Evolutionary conservation across 768 basidiomycete species (phyloP).

Genomic region (Tricholoma hemisulphureum): DNA sequence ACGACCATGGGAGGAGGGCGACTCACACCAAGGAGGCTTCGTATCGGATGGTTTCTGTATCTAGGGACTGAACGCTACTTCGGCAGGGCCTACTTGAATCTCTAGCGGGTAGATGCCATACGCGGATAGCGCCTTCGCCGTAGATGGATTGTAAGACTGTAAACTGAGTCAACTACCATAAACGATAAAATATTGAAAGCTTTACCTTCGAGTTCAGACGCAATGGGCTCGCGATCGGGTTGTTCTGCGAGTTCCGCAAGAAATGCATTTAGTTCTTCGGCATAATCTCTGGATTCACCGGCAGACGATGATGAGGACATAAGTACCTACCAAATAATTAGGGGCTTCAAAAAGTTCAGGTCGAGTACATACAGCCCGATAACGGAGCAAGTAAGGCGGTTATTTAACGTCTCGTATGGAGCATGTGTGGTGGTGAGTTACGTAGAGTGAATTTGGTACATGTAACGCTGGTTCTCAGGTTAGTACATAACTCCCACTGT

Average conservation of each 20-base stretch:
- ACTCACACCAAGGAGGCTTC: conserved; percentile 64
- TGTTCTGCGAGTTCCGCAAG: conserved; percentile 32
- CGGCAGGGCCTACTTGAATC: conserved; percentile 16
- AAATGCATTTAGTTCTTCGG: conserved; percentile 33
- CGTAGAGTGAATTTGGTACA: too few relatives aligned
- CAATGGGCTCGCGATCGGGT: conserved; percentile 41
- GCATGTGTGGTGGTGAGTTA: too few relatives aligned
- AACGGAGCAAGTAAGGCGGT: too few relatives aligned
- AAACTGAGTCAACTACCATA: not conserved
- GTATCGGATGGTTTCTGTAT: conserved; percentile 54
- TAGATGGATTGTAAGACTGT: conserved; percentile 83
- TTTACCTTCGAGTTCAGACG: conserved; percentile 48
- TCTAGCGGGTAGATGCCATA: conserved; percentile 46
- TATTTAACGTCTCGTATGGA: not conserved
- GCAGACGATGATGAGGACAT: conserved; percentile 25
- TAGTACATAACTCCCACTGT: too few relatives aligned
- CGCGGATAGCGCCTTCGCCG: conserved; percentile 61
- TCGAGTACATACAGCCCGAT: not conserved
- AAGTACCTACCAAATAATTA: conserved; percentile 1
- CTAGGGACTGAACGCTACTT: conserved; percentile 4
- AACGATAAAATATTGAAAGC: not conserved
- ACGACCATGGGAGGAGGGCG: not conserved
- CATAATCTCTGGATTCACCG: conserved; percentile 17
- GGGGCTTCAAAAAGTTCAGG: not conserved
- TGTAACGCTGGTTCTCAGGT: too few relatives aligned